A percentile compares a stretch with the other conserved stretches of the same genome.
These are phyloP conservation scores for Aureobasidium sp. DNA, from an alignment of 2,329 filamentous ascomycete genomes.

Conservation along the genomic window DNA sequence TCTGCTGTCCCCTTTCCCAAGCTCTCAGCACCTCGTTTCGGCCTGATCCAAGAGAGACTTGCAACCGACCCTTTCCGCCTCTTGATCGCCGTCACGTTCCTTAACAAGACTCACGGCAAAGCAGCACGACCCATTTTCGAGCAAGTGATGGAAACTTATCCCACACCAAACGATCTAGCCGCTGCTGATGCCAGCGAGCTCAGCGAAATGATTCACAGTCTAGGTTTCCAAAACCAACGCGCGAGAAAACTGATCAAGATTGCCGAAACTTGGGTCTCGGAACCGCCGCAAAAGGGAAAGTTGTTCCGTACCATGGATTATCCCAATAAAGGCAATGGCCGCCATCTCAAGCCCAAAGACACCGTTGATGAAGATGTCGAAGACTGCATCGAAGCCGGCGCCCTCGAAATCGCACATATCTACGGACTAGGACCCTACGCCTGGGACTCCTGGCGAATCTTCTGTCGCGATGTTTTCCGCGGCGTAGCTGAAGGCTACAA, in stretches of 20 bases:
- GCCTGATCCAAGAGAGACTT: constrained; percentile 76
- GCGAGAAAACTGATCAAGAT: constrained; percentile 60
- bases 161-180: constrained; percentile 55
- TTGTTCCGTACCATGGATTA: constrained; percentile 51
- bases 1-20: constrained; percentile 55
- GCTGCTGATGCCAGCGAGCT: constrained; percentile 49
- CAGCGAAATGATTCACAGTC: constrained; percentile 53
- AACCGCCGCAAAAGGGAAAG: constrained; percentile 51
- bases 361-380: constrained; percentile 38
- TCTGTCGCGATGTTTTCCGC: constrained; percentile 72
- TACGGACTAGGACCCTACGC: constrained; percentile 71
- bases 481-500: constrained; percentile 58
- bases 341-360: constrained; percentile 39
- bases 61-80: constrained; percentile 68
- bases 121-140: constrained; percentile 70
- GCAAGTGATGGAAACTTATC: constrained; percentile 57
- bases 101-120: constrained; percentile 69
- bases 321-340: constrained; percentile 41
- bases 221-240: constrained; percentile 63
- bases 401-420: constrained; percentile 80
- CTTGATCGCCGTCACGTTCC: constrained; percentile 72
- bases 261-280: constrained; percentile 57
- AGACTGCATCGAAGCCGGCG: constrained; percentile 34
- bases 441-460: constrained; percentile 86
- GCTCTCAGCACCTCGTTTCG: constrained; percentile 55